Base-by-base conservation (phyloP, 2,329 filamentous ascomycete species). In the Plectosphaerella cucumerina region DNA sequence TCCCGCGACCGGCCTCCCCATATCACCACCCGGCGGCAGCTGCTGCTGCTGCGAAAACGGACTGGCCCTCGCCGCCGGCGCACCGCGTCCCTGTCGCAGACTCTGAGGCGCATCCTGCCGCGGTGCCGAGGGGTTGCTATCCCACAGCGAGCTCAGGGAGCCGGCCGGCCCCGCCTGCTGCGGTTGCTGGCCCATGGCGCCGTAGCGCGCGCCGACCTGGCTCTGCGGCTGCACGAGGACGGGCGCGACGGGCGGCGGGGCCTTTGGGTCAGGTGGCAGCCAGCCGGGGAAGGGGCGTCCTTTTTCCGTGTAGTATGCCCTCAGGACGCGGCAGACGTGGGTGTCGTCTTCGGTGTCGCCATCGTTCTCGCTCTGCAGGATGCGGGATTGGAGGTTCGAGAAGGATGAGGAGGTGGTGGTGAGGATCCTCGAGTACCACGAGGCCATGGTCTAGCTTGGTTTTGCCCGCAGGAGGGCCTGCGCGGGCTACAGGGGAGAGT, bases 221-320 rank as follows among this genome's bases (percentile, higher is more conserved):
- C 12, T 8, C 26, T 73, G 68, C 55, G 70, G 64, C 66, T 79
- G 68, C 56, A 20, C 70, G 69, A 81, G 76, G 55, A 83, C 65
- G 51, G 81, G 67, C 57, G 78, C 73, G 45, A 72, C 68, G 33
- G 80, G 74, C 35, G 78, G 77, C 41, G 84, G 83, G 4, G 81
- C 82, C 70, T 90, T 93, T n/a, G 90, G 92, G 67, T 96, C 90
- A 6, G 89, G 86, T 8, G 92, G 90, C 8, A 97, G 85, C 93
- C 94, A 97, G 59, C 77, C 72, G 1, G 94, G 94, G 56, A 92
- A 88, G 2, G 84, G 78, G 20, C 86, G 85, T 59, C 87, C 89
- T 65, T 95, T 94, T 68, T 97, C 92, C 48, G 77, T 82, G 77
- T 99, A 97, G 78, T 97, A 96, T 60, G 85, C 87, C 62, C 94